Base-by-base conservation (phyloP, 2,329 filamentous ascomycete genomes). In the Ceratocystis cubensis region DNA sequence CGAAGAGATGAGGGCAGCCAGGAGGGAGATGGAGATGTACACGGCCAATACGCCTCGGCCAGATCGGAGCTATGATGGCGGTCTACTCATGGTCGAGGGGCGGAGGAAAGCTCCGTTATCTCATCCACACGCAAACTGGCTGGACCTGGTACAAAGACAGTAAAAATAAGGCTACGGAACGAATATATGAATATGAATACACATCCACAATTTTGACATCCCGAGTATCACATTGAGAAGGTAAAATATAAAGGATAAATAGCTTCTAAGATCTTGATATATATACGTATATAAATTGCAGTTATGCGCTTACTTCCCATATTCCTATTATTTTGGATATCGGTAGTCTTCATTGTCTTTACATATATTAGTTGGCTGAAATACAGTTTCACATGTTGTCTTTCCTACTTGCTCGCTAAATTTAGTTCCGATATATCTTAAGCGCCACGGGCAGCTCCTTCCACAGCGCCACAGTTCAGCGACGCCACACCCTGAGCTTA, bases 1-100 rank as follows among this genome's bases (percentile, higher is more conserved):
- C 63, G 64, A 44, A 68, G 76, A 77, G 73, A 81, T 80, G 17
- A 75, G 61, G 46, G 44, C 3, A 15, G 25, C 61, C 17, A 33
- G 28, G 44, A 50, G 33, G 10, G 3, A 41, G 37, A 3, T 41
- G 37, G 37, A 5, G 37, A 41, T 15, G 37, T 13, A 41, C 10
- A 41, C 37, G 37, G 50, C 8, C 41, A 28, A 50, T n/a, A 37
- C 17, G 30, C 17, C 28, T 37, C 56, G 56, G 56, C 13, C 28
- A 59, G 56, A 10, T 37, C 28, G 20, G 56, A 59, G 7, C 56
- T 59, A 30, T 59, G 28, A 59, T 37, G 28, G 15, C 17, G 17
- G 7, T 37, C 2, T 59, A 37, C 28, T 28, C 20, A 53, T 53
- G 22, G 20, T 59, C 2, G 25, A 37, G 56, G 7, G 13, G 5